phyloP scores from a whole-genome alignment of 495 filamentous ascomycete species.

The Hypoxylon lenormandii region DNA sequence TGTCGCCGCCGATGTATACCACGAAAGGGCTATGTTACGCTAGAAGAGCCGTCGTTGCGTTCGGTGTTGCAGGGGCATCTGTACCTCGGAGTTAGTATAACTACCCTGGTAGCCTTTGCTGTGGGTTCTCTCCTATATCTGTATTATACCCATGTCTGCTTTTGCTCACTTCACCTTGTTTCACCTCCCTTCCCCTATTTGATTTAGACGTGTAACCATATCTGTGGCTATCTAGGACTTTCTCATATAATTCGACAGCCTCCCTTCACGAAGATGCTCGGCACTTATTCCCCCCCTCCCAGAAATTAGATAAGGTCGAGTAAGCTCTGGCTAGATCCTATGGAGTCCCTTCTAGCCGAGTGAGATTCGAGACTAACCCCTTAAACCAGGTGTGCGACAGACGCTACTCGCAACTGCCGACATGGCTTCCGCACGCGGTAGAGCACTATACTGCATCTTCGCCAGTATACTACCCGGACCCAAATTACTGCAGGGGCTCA shows the following conservation, averaged over 20 bases:
- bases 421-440: conserved; percentile 3
- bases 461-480: background rate
- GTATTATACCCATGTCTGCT: conserved; percentile 11
- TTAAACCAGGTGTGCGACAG: background rate
- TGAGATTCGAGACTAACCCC: background rate
- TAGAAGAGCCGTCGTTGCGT: background rate
- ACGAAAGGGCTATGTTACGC: background rate
- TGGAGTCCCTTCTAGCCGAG: conserved; percentile 6
- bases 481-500: background rate
- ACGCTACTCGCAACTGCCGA: conserved; percentile 23
- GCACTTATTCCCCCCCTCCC: background rate
- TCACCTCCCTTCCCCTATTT: conserved; percentile 12
- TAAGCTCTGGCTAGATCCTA: conserved; percentile 10
- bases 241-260: conserved; percentile 1
- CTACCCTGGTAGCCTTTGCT: conserved; percentile 5
- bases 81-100: conserved; percentile 9
- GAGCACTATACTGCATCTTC: conserved; percentile 8
- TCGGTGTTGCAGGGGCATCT: background rate
- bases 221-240: background rate
- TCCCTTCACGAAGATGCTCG: background rate
- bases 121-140: conserved; percentile 9
- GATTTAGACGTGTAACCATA: conserved; percentile 21
- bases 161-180: conserved; percentile 13
- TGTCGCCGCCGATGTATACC: background rate
- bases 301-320: conserved; percentile 3